A percentile compares a stretch with the other conserved stretches of the same genome.
These are phyloP conservation scores for Talaromyces atroroseus DNA, from an alignment of 2,329 filamentous ascomycete genomes.

Conservation along the genomic window DNA sequence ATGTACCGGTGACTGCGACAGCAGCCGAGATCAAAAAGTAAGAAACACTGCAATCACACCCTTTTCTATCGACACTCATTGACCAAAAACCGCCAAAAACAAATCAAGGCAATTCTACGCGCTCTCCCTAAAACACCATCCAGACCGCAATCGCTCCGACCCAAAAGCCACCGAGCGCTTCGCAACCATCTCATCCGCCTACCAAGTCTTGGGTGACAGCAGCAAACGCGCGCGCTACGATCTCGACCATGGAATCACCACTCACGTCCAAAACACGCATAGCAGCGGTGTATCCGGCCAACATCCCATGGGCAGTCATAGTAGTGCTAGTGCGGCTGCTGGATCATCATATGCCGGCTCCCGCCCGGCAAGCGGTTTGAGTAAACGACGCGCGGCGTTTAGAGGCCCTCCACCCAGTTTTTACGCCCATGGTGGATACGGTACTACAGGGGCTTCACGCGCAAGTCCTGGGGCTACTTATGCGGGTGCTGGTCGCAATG, in stretches of 20 bases:
- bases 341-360: constrained; percentile 48
- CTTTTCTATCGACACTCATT: neutral
- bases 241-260: constrained; percentile 45
- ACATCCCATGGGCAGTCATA: constrained; percentile 50
- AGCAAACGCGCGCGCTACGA: constrained; percentile 78
- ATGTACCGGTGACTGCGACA: constrained; percentile 64
- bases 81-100: neutral
- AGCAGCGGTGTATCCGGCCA: constrained; percentile 27
- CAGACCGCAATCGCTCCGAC: constrained; percentile 78
- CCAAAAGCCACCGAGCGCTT: constrained; percentile 69
- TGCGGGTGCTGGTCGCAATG: neutral
- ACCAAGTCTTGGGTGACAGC: constrained; percentile 66
- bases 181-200: constrained; percentile 77
- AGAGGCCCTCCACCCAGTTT: constrained; percentile 84
- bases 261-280: constrained; percentile 25
- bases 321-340: constrained; percentile 43
- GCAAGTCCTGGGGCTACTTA: constrained; percentile 1
- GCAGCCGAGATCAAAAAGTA: constrained; percentile 79
- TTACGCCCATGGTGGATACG: constrained; percentile 77
- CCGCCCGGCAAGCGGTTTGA: constrained; percentile 74
- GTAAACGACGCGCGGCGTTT: constrained; percentile 68
- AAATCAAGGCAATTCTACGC: constrained; percentile 77
- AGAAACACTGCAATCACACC: neutral
- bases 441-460: constrained; percentile 38
- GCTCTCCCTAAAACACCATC: constrained; percentile 87